Base-by-base conservation (phyloP, 2,329 filamentous ascomycete genomes). In the Ascochyta lentis region DNA sequence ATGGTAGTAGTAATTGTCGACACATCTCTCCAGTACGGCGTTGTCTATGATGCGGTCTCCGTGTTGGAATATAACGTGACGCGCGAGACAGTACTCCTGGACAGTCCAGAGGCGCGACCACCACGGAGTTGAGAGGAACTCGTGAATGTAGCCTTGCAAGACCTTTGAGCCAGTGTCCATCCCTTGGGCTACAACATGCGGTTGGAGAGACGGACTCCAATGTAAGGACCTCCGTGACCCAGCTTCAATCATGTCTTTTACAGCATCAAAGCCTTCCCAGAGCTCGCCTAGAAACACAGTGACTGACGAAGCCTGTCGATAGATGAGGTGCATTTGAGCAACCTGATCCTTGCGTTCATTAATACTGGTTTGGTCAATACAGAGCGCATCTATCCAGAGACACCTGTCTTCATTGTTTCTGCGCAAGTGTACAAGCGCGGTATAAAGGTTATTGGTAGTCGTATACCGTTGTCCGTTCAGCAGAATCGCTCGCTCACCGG, bases 341-440 rank as follows among this genome's bases (percentile, higher is more conserved):
- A 54, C 13, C 37, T 37, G 51, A 41, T 4, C 42, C 35, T n/a
- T 40, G 29, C 15, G 44, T 31, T 59, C 56, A 1, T 16, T 12
- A 4, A 26, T 10, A 22, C 54, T 37, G 3, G 16, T 16, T 34
- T 59, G 56, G 6, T 59, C 19, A 10, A 56, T 59, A 13, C 47
- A 49, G n/a, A 59, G 16, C 0, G 48, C 51, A 40, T 59, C 56
- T 7, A 54, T 38, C 49, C 56, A 59, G 10, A 57, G 29, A 39
- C 45, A 31, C 7, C 26, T 22, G 10, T 22, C 26, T 16, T 39
- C 35, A 10, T 24, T 6, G 6, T 40, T 12, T 16, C 19, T 48
- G 16, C 45, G 35, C 38, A 50, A n/a, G 37, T 37, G 12, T 6
- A 10, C 10, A 3, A 50, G 39, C 4, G 47, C 39, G 12, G 22